Conservation (phyloP, 805 yeast species). For the Cephaloascus albidus region DNA sequence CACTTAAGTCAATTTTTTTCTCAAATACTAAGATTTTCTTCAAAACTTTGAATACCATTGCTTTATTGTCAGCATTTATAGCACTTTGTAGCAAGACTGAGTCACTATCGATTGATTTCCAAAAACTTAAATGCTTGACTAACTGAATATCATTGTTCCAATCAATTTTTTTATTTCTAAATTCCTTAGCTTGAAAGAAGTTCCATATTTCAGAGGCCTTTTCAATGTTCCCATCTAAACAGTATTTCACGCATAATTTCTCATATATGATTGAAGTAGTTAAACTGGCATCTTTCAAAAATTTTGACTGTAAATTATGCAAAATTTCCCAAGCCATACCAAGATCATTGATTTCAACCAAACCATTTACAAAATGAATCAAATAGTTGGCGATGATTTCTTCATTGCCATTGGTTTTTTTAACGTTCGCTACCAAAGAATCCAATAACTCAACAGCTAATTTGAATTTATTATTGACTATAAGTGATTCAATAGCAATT, state of each 20-base stretch:
- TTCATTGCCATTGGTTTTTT: background rate
- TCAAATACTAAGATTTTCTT: background rate
- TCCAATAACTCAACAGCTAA: background rate
- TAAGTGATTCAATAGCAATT: background rate
- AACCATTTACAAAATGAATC: background rate
- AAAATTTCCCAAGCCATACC: background rate
- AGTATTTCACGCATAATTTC: background rate
- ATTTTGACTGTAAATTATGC: background rate
- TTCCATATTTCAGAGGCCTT: background rate
- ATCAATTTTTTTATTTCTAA: background rate
- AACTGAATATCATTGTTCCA: background rate
- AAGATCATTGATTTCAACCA: background rate
- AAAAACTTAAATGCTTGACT: background rate
- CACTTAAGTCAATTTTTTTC: background rate
- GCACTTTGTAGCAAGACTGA: background rate
- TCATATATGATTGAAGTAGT: background rate
- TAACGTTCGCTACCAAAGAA: background rate
- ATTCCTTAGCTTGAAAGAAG: background rate
- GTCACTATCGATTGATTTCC: background rate
- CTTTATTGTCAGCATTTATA: background rate
- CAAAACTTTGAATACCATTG: background rate
- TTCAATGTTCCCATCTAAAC: background rate
- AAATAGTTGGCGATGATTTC: background rate
- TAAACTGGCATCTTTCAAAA: background rate
- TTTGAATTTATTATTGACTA: background rate